Conservation (phyloP, 2,329 filamentous ascomycete species). For the Verticillium zaregamsianum region DNA sequence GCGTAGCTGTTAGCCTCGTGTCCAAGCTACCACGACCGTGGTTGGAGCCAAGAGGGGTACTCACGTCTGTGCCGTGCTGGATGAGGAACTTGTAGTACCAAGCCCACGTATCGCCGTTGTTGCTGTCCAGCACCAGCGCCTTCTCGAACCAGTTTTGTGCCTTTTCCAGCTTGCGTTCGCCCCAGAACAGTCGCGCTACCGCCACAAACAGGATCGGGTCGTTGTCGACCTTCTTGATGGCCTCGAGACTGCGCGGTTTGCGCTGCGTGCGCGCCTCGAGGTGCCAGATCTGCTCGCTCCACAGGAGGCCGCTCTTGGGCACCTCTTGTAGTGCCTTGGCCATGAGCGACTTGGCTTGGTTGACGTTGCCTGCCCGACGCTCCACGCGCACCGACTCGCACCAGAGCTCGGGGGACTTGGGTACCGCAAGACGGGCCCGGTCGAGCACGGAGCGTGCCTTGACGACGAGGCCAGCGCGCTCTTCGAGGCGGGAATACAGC, state of each 20-base stretch:
- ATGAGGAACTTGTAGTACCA: conserved; percentile 95
- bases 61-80: conserved; percentile 78
- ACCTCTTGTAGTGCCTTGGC: conserved; percentile 89
- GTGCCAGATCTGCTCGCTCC: conserved; percentile 94
- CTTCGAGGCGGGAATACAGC: conserved; percentile 82
- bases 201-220: conserved; percentile 86
- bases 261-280: conserved; percentile 88
- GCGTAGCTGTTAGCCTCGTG: background rate
- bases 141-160: conserved; percentile 98
- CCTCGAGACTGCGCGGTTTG: conserved; percentile 85
- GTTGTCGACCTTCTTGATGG: conserved; percentile 94
- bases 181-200: conserved; percentile 94
- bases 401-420: conserved; percentile 82
- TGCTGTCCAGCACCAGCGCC: conserved; percentile 80
- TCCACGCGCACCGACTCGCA: conserved; percentile 93
- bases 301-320: conserved; percentile 80
- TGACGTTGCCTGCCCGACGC: conserved; percentile 75
- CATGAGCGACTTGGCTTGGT: conserved; percentile 89
- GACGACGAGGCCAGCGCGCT: conserved; percentile 75
- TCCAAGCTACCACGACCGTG: background rate
- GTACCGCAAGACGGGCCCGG: conserved; percentile 80
- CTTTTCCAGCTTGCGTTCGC: conserved; percentile 85
- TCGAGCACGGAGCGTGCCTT: conserved; percentile 94
- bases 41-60: background rate
- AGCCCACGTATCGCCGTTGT: conserved; percentile 90